Evolutionary conservation across 2,329 filamentous ascomycete genomes (phyloP), one percentile per base, ranked within the genome.

Genomic region (Cladosporium velox): DNA sequence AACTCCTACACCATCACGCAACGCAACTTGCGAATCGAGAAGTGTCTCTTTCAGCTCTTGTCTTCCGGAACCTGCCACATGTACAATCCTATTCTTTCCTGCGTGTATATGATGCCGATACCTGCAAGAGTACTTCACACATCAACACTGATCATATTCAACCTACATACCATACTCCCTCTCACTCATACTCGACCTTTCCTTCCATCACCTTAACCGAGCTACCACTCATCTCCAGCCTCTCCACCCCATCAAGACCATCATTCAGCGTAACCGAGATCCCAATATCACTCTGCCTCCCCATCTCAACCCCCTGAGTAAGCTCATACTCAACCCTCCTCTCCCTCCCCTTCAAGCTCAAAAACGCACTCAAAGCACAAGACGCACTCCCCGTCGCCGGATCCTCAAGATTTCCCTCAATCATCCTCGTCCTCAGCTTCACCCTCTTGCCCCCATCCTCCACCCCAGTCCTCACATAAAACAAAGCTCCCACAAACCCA

Each of bases 401-500:
- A 72, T 85, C 83, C 70, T 86, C 83, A 15, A 74, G 68, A 10
- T 75, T 15, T 15, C 64, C 26, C 15, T 66, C 34, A n/a, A 65
- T 57, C n/a, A 68, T 70, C 28, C 70, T 55, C 49, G 60, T 55
- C 49, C 60, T 55, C 34, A 64, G 3, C 51, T 18, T 55, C 4
- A 57, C 49, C 35, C 10, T 32, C 34, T n/a, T 64, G 0, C 49
- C 51, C 2, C 49, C 51, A n/a, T 55, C 60, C 49, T 64, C 51
- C 21, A 14, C 21, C 7, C 47, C 60, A 30, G 49, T 55, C 35
- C 55, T 32, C 21, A 88, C 85, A 70, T 86, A 91, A 76, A 88
- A 89, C 72, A 89, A 90, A 55, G 81, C 79, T 12, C 80, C 80
- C 0, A 86, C 75, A 65, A 88, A 85, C 0, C 85, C 83, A 2